Conservation (phyloP, 202 grass and related monocot genomes). For the Panicum virgatum region DNA sequence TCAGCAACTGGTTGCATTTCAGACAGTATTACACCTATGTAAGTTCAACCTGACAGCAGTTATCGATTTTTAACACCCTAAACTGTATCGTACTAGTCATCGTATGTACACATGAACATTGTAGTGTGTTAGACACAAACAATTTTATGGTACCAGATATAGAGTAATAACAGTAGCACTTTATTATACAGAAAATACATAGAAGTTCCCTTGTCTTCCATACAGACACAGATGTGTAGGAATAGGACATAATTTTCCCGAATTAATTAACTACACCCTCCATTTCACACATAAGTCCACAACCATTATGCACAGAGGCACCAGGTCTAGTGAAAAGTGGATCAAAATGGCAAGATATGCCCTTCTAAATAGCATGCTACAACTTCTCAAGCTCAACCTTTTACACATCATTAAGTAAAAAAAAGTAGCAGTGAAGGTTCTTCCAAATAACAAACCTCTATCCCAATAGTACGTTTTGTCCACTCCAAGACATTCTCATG, state of each 20-base stretch:
- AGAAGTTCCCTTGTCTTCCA: slow-evolving; percentile 4
- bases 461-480: slow-evolving; percentile 79
- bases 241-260: neutral
- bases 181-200: slow-evolving; percentile 5
- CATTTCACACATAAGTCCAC: neutral
- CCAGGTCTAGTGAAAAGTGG: neutral
- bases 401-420: neutral
- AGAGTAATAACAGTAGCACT: neutral
- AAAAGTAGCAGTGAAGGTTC: slow-evolving; percentile 13
- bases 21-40: too few species aligned
- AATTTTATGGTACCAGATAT: slow-evolving; percentile 6
- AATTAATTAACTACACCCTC: slow-evolving; percentile 2
- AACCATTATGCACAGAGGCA: neutral
- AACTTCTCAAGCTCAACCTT: neutral
- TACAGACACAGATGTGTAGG: neutral
- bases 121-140: neutral
- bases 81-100: slow-evolving; percentile 14
- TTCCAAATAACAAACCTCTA: slow-evolving; percentile 66
- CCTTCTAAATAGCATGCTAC: neutral
- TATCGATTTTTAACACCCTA: slow-evolving; percentile 9
- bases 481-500: slow-evolving; percentile 89
- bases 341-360: neutral
- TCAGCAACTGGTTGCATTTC: too few species aligned
- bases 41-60: too few species aligned
- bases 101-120: neutral